A percentile compares a stretch with the other conserved stretches of the same genome.
Evolutionary conservation across 2,329 filamentous ascomycete genomes (phyloP).

Genomic region (Cytospora mali): DNA sequence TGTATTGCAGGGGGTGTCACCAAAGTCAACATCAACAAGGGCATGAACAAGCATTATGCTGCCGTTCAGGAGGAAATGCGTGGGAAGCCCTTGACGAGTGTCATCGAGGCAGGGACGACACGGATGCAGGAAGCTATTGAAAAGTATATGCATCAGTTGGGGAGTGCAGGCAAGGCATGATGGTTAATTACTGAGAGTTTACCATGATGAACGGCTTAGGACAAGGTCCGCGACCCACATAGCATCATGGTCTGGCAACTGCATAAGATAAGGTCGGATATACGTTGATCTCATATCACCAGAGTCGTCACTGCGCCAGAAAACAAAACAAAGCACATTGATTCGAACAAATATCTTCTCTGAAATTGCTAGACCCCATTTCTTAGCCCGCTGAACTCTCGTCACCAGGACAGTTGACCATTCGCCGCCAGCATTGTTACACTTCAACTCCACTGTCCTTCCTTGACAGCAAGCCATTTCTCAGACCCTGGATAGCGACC

Average conservation of each 20-base stretch:
- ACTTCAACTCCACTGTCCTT: constrained; percentile 10
- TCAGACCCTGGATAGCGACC: constrained; percentile 51
- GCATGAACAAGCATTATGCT: constrained; percentile 53
- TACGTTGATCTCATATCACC: too few relatives aligned
- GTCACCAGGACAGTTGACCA: neutral
- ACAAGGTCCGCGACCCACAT: too few relatives aligned
- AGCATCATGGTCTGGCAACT: too few relatives aligned
- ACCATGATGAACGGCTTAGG: too few relatives aligned
- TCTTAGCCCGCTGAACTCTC: neutral
- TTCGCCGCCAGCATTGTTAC: neutral
- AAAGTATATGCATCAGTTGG: constrained; percentile 48
- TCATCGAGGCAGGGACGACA: constrained; percentile 50
- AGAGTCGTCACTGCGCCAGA: too few relatives aligned
- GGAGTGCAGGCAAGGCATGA: constrained; percentile 49
- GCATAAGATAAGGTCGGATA: too few relatives aligned
- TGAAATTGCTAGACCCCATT: neutral
- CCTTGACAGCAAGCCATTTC: constrained; percentile 8
- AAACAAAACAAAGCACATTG: too few relatives aligned
- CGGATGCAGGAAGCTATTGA: constrained; percentile 53
- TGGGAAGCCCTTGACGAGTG: constrained; percentile 49
- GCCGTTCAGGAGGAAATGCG: constrained; percentile 48
- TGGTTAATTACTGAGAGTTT: too few relatives aligned
- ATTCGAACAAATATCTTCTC: neutral
- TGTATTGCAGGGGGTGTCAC: constrained; percentile 50
- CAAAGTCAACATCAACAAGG: constrained; percentile 57